Evolutionary conservation across 768 basidiomycete species (phyloP), one percentile per base, ranked within the genome.

Genomic region (Wakefieldia striispora): DNA sequence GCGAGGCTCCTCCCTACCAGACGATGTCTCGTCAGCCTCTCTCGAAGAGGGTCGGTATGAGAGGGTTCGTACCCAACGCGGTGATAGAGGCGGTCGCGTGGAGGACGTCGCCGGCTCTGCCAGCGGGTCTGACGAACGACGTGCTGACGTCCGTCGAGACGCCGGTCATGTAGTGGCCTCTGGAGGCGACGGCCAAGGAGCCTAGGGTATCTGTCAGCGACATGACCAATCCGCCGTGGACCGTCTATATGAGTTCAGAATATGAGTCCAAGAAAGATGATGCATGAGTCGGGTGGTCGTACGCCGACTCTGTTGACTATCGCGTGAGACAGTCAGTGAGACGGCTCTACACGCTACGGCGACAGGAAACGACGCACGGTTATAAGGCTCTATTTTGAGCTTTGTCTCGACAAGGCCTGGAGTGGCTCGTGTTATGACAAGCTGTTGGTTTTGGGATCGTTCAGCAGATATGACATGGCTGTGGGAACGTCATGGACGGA

Each of bases 111-210:
- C 89, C 91, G 0, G 73, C 70, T 47, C 72, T 76, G n/a, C 91
- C 91, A 6, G 79, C 86, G 17, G 87, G 88, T 29, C 82, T 81
- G 49, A 91, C 80, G 54, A 91, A 92, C 1, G 86, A 86, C 0
- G 89, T 79, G 20, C 71, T 83, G 54, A 93, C 81, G 62, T 92
- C 90, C 3, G 88, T 89, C 3, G 88, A 90, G 10, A 92, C 89
- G 14, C 91, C 89, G 0, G 91, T 92, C 89, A 91, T 90, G 60
- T 72, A 93, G 9, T 90, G 84, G 3, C 91, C 91, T 54, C 83
- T 84, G 13, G 83, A 79, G 1, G 89, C 86, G 21, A 93, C 80
- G n/a, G 86, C 89, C 16, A 92, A 78, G 1, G 90, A 91, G 4
- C 91, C 90, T 16, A 92, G 67, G 13, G 89, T 91, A 65, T 92